Conservation (phyloP, 2,329 filamentous ascomycete species). For the Ophiostoma quercus region DNA sequence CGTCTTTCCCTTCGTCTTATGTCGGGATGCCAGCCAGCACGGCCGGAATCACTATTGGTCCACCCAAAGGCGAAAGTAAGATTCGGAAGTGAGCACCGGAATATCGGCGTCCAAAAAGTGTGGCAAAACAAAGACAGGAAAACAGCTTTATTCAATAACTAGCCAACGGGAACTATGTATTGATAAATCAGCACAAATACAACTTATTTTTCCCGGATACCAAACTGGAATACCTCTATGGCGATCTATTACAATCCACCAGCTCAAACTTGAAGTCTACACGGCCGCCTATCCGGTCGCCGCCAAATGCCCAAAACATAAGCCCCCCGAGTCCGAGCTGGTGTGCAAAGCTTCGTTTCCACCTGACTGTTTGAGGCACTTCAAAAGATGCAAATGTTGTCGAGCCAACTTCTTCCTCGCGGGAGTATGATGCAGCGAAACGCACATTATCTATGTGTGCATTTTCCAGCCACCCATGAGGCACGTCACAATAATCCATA, state of each 20-base stretch:
- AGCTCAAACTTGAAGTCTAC: background rate
- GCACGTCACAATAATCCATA: background rate
- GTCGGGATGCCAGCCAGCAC: background rate
- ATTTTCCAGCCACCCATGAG: background rate
- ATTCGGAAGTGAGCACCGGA: background rate
- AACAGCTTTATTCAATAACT: background rate
- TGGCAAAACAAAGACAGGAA: background rate
- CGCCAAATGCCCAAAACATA: background rate
- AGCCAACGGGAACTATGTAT: background rate
- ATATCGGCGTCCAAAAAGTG: background rate
- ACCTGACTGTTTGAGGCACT: background rate
- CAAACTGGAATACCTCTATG: background rate
- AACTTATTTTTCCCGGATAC: background rate
- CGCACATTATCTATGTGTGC: background rate
- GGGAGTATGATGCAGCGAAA: background rate
- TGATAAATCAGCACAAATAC: background rate
- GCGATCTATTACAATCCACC: background rate
- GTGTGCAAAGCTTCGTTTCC: background rate
- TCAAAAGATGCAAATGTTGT: background rate
- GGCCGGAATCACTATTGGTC: background rate
- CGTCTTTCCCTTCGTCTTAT: background rate
- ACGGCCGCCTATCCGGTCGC: background rate
- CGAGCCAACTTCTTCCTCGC: background rate
- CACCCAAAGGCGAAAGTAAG: background rate
- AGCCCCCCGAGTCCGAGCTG: background rate